Base-by-base conservation (phyloP, 345 rosid species). In the Cardiospermum halicacabum region DNA sequence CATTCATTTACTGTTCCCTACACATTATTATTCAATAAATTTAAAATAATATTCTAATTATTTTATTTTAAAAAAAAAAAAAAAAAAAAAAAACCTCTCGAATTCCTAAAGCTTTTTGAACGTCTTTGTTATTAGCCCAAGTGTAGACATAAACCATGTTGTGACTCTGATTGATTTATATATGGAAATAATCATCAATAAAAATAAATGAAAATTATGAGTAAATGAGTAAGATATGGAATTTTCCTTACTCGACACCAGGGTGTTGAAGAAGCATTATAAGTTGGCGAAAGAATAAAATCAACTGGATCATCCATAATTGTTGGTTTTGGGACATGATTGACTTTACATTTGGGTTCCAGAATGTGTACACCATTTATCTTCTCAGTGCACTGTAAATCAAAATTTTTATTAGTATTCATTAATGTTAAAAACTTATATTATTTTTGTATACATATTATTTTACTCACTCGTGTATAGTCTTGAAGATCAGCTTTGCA, bases 1-100 rank as follows among this genome's bases (percentile, higher is more conserved):
- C 76, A 72, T 12, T 42, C 40, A 26, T 57, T 51, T 12, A 53
- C 45, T 3, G 65, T 70, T 16, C 70, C 80, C 80, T 74, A 56
- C 42, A 36, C 4, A 9, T 59, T 21, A 0, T 27, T 32, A 39
- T 3, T 19, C 15, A 25, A 10, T 11, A 11, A 0, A n/a, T n/a
- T n/a, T n/a, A n/a, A n/a, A n/a, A n/a, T n/a, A n/a, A n/a, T n/a
- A n/a, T n/a, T n/a, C 39, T 34, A 34, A 7, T 34, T 34, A 34
- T 1, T 3, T 3, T 32, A 3, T 32, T 32, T 32, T 7, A 32
- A 32, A 32, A 32, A 32, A 32, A 32, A 32, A 32, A 32, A 32
- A 32, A 32, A 34, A 34, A 34, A 34, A 11, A 34, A 42, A 4
- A 42, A 12, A 42, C 18, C 48, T 42, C 48, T 42, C 19, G 48